Base-by-base conservation (phyloP, 208 protist genomes). In the Herpetomonas muscarum region DNA sequence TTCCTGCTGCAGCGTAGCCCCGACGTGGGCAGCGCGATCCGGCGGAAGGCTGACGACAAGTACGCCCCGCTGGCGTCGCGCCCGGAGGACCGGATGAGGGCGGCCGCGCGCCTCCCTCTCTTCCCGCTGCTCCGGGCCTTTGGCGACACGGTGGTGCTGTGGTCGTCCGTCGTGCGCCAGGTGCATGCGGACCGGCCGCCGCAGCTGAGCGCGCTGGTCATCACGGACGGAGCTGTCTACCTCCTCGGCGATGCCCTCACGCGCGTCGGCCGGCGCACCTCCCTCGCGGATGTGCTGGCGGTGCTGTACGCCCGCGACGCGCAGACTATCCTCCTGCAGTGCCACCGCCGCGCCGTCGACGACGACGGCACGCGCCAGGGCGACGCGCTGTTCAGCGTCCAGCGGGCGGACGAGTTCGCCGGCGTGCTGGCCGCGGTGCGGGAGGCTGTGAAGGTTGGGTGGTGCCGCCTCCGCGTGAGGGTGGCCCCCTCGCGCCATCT, bases 381-480 rank as follows among this genome's bases (percentile, higher is more conserved):
- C 1, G 79, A 87, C 58, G 17, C 61, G 1, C 64, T 87, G 53
- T 77, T 81, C 64, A 79, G 36, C 41, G 67, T 87, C 30, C 71
- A 81, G 55, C 65, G 61, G 22, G 67, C 57, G 61, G 46, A n/a
- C 7, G 74, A 87, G 55, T 87, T 87, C 55, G 56, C 46, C 21
- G 64, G 34, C 19, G 51, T 87, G 41, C 66, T 82, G n/a, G 50
- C 34, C 3, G 36, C 69, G 17, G 17, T 75, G 13, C 64, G 52
- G 25, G 15, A 24, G 1, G 54, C 53, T 22, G 49, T 56, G 21
- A 53, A 36, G 12, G 41, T 65, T 42, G 63, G 55, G 46, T 71
- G 58, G 46, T 71, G 58, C 28, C 63, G 71, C 3, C 69, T 62
- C 29, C 59, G 44, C 15, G 54, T 82, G 19, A 45, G 48, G 13